A percentile compares a stretch with the other conserved stretches of the same genome.
Evolutionary conservation across 1,284 basidiomycete species (phyloP).

Genomic region (Trametes hirsuta): DNA sequence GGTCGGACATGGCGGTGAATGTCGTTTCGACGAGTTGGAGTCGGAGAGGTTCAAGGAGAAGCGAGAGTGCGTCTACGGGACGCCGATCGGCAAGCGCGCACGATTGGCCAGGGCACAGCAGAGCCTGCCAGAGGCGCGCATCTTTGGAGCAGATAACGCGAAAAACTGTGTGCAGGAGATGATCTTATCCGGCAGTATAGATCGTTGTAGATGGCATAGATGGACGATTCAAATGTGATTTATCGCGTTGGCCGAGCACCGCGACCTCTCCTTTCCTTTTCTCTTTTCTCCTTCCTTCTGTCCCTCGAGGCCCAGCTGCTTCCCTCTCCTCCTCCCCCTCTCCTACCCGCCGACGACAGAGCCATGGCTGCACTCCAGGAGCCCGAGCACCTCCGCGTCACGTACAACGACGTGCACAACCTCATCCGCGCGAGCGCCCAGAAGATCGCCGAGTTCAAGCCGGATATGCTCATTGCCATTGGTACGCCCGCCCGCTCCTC

Average conservation of each 20-base stretch:
- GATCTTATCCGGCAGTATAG: constrained; percentile 9
- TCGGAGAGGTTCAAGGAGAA: neutral
- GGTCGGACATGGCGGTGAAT: constrained; percentile 30
- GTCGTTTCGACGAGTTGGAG: neutral
- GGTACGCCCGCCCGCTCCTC: constrained; percentile 45
- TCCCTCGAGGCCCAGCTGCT: neutral
- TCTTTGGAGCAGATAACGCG: neutral
- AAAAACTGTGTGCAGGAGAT: constrained; percentile 5
- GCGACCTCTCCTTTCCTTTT: neutral
- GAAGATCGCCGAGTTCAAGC: constrained; percentile 72
- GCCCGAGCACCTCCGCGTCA: constrained; percentile 65
- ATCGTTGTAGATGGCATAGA: neutral
- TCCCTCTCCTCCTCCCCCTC: neutral
- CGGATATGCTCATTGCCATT: constrained; percentile 81
- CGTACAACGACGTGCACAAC: constrained; percentile 88
- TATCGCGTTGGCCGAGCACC: too few relatives aligned
- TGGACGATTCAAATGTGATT: neutral
- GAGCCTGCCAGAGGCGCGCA: neutral
- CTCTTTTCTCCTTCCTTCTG: neutral
- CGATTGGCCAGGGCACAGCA: neutral
- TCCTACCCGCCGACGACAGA: neutral
- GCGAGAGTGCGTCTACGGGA: neutral
- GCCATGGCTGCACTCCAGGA: constrained; percentile 37
- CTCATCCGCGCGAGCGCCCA: constrained; percentile 66
- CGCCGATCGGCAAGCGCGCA: neutral